Evolutionary conservation across 2,329 filamentous ascomycete genomes (phyloP), one percentile per base, ranked within the genome.

Genomic region (Claviceps sp.): DNA sequence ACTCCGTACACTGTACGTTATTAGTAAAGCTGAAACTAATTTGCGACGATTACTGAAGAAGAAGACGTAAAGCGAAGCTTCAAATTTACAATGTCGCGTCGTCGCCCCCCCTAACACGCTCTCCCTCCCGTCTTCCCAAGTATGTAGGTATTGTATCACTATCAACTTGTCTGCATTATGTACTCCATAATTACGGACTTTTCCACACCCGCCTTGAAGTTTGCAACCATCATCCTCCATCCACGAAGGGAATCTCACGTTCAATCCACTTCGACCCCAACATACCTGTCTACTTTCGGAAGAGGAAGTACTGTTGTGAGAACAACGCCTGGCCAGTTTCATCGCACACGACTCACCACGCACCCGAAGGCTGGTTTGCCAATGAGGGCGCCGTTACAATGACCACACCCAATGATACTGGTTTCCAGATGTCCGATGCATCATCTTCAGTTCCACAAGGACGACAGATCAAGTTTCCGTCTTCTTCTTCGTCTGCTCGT

Each of bases 361-460:
- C 24, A 26, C 5, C 24, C 30, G 22, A 24, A 37, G 30, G 39
- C 47, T 51, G 30, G 17, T 17, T 40, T 17, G 44, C 34, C 50
- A 47, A 7, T 17, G 24, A 34, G 34, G 49, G 42, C 49, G 38
- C 13, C 14, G 26, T 34, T 34, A 50, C 41, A 55, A 76, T 77
- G 74, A 72, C 74, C 61, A 66, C 74, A 54, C 73, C 77, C 53
- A 80, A 77, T 70, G 77, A 81, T 57, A 68, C 70, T 63, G 77
- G 75, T 58, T 72, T 73, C 60, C 65, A 73, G 60, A 80, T 80
- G 75, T 81, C 78, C 56, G 78, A 81, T 59, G 74, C 69, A 53
- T 68, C 70, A 48, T 73, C 71, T 45, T 66, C 70, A 56, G 61
- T 67, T 47, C 65, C 66, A 41, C 61, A 75, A 44, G 69, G 69